Base-by-base conservation (phyloP, 352 stramenopile genomes). In the Saprolegnia diclina region DNA sequence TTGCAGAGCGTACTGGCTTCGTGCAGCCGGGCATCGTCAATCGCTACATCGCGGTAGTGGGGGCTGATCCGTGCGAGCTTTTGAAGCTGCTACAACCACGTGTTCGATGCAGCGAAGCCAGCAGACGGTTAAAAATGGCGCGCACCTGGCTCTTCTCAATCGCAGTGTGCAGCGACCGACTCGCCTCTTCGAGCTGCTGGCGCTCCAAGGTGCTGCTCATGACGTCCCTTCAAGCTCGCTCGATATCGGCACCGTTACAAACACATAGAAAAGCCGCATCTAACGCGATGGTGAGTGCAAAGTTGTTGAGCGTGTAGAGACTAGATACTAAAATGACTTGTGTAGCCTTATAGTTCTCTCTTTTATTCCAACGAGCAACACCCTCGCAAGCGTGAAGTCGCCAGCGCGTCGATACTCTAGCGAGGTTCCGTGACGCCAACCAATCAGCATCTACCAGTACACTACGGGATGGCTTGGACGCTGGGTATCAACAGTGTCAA, bases 61-160 rank as follows among this genome's bases (percentile, higher is more conserved):
- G 55, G 7, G 32, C 29, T 55, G 16, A 67, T 38, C 50, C 55
- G 46, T n/a, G 26, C 26, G 18, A 67, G 45, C 45, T 59, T 56
- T 5, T 50, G 21, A 5, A 67, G 18, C 26, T 57, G 6, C 62
- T 67, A 35, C n/a, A 45, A 6, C 6, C 13, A 52, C 11, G 9
- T 14, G 53, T 16, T 2, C 13, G 10, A 59, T 37, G 0, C 11
- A 56, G 10, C 11, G 6, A 6, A 48, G 16, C 38, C 45, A 4
- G n/a, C n/a, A n/a, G n/a, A n/a, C n/a, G n/a, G n/a, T n/a, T 54
- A 5, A 54, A 6, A 35, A 26, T 48, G 35, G 4, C 32, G 46
- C 52, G 11, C 35, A 59, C 62, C 62, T 67, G 62, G 44, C 52
- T 56, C 19, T 67, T 67, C n/a, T 67, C 62, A 67, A 67, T 67